phyloP scores from a whole-genome alignment of 192 early-diverging fungal genomes.

The Umbelopsis isabellina region DNA sequence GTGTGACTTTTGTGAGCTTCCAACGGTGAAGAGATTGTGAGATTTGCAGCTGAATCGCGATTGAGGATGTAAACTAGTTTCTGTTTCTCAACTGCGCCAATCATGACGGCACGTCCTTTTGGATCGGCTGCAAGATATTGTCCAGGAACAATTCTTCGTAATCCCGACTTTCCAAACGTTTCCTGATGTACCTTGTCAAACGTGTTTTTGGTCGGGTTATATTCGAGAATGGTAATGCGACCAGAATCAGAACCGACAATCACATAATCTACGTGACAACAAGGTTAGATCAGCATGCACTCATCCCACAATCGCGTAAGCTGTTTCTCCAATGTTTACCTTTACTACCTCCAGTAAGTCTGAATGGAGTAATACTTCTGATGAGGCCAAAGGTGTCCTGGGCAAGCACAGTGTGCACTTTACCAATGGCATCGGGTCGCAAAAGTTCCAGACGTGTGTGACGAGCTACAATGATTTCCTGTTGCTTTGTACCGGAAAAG shows the following conservation, averaged over 20 bases:
- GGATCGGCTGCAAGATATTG: slow-evolving; percentile 97
- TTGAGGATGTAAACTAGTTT: slow-evolving; percentile 98
- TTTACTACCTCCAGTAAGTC: slow-evolving; percentile 87
- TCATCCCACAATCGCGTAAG: background rate
- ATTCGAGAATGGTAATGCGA: slow-evolving; percentile 87
- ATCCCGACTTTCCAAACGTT: slow-evolving; percentile 92
- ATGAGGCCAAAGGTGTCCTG: slow-evolving; percentile 87
- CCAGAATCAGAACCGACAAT: slow-evolving; percentile 92
- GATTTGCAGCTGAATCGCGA: slow-evolving; percentile 78
- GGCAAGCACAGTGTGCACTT: slow-evolving; percentile 70
- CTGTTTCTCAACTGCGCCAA: slow-evolving; percentile 90
- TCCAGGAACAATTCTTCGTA: slow-evolving; percentile 88
- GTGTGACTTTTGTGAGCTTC: slow-evolving; percentile 88
- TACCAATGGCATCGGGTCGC: slow-evolving; percentile 78
- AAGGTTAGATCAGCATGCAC: background rate
- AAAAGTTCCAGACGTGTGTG: slow-evolving; percentile 81
- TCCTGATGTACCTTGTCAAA: slow-evolving; percentile 89
- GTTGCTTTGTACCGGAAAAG: slow-evolving; percentile 88
- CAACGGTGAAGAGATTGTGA: slow-evolving; percentile 94
- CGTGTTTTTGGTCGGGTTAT: slow-evolving; percentile 68
- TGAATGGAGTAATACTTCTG: slow-evolving; percentile 80
- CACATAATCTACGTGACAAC: slow-evolving; percentile 76
- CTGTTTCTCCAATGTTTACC: slow-evolving; percentile 48
- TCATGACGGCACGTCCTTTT: slow-evolving; percentile 94
- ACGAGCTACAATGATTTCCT: slow-evolving; percentile 86